These are phyloP conservation scores for Parmelia sp. DNA, from an alignment of 495 filamentous ascomycete genomes.

Conservation along the genomic window DNA sequence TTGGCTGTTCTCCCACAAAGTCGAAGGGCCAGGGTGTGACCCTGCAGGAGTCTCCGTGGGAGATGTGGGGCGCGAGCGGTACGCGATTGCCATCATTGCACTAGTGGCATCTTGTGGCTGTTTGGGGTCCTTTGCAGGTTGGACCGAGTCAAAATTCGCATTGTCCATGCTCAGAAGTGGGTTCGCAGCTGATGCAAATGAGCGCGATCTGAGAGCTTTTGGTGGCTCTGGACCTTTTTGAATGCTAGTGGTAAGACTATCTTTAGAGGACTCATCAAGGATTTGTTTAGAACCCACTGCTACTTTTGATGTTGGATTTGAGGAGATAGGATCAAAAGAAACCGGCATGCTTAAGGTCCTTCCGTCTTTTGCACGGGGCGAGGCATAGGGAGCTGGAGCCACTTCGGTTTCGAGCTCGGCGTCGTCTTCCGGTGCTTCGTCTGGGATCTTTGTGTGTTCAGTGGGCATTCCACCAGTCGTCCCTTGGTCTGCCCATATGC, in stretches of 20 bases:
- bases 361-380: constrained; percentile 40
- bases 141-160: constrained; percentile 49
- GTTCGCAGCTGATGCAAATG: constrained; percentile 57
- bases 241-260: constrained; percentile 28
- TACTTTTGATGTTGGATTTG: constrained; percentile 35
- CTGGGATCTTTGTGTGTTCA: constrained; percentile 38
- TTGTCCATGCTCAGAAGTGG: constrained; percentile 59
- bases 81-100: constrained; percentile 61
- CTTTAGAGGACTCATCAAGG: constrained; percentile 23
- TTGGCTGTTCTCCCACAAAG: constrained; percentile 22
- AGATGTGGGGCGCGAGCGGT: constrained; percentile 51
- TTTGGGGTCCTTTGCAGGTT: constrained; percentile 36
- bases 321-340: constrained; percentile 32
- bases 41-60: constrained; percentile 46
- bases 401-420: constrained; percentile 43
- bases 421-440: constrained; percentile 53
- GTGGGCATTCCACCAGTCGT: constrained; percentile 26
- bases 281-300: constrained; percentile 30
- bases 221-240: constrained; percentile 37
- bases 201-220: constrained; percentile 53
- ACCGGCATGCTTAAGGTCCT: constrained; percentile 56
- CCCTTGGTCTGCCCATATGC: constrained; percentile 69
- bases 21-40: constrained; percentile 43
- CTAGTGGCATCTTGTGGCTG: constrained; percentile 53
- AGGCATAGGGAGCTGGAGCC: constrained; percentile 32